Base-by-base conservation (phyloP, 768 basidiomycete genomes). In the Kwoniella dejecticola region DNA sequence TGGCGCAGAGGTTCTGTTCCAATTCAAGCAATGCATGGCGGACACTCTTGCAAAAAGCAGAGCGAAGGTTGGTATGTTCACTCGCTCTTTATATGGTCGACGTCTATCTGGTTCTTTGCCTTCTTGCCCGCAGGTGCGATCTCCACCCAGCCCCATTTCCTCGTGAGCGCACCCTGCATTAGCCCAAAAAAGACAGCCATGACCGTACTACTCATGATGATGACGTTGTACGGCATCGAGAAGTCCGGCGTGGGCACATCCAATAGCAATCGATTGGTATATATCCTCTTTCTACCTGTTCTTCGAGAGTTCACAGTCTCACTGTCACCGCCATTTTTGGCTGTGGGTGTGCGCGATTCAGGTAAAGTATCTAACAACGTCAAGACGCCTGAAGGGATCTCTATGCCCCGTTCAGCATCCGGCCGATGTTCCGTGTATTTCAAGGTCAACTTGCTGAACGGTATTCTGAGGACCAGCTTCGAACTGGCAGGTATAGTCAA, bases 221-320 rank as follows among this genome's bases (percentile, higher is more conserved):
- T 97, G 47, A 98, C 95, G 80, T 98, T 99, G 81, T 98, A 98
- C 0, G 96, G 96, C 96, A 98, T 98, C 78, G 90, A 93, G 77
- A 98, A 98, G 78, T 98, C 96, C 0, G 95, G 96, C 33, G 91
- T 92, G n/a, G 95, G 89, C n/a, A 96, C 84, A 77, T 94, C 91
- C 45, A 94, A 85, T 36, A 98, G 85, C 24, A 95, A 83, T 8
- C 87, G 84, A 0, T 85, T 82, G 1, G 91, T 92, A 78, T 95
- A 95, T 46, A 96, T 83, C 45, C 87, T 71, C 40, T 60, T 44
- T 26, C 68, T 46, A 19, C 50, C 30, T n/a, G 47, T 19, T 11
- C 44, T 33, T 38, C 49, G 26, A 24, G 63, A 21, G 29, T 38
- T 21, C 50, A 31, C 23, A 17, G 24, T 36, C 23, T 21, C n/a